Percentiles rank a stretch among this genome's conserved stretches.
Evolutionary conservation across 2,329 filamentous ascomycete genomes (phyloP).

Genomic region (Penicillium sp.): DNA sequence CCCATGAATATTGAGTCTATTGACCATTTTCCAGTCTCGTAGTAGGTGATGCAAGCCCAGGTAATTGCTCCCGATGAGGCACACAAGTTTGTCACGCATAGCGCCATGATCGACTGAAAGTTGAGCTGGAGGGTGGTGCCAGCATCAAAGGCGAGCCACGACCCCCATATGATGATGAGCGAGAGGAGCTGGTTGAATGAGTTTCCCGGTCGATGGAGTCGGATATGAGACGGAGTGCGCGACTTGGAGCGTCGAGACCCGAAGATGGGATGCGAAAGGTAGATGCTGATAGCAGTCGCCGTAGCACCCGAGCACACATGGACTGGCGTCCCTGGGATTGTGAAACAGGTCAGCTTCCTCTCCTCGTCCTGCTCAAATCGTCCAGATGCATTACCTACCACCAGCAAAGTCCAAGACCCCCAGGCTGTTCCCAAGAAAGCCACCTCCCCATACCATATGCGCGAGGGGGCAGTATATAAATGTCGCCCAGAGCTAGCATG

Average conservation of each 20-base stretch:
- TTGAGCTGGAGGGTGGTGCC: conserved; percentile 50
- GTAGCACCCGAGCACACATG: conserved; percentile 48
- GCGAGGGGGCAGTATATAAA: conserved; percentile 50
- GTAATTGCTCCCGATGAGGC: conserved; percentile 49
- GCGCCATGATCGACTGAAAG: conserved; percentile 52
- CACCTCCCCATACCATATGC: conserved; percentile 51
- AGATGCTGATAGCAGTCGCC: conserved; percentile 45
- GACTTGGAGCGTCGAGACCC: conserved; percentile 45
- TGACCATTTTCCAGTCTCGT: conserved; percentile 47
- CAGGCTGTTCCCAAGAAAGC: conserved; percentile 44
- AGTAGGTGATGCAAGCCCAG: conserved; percentile 48
- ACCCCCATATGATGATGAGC: conserved; percentile 52
- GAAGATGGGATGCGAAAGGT: conserved; percentile 51
- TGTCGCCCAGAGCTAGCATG: conserved; percentile 47
- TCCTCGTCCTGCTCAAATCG: no score
- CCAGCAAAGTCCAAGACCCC: conserved; percentile 50
- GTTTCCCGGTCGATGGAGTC: conserved; percentile 50
- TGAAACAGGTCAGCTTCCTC: no score
- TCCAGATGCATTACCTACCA: no score
- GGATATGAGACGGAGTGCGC: conserved; percentile 49
- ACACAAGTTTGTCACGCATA: conserved; percentile 52
- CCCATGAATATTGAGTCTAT: conserved; percentile 53
- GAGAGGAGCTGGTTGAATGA: conserved; percentile 49
- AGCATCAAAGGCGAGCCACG: conserved; percentile 53
- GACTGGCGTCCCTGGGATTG: no score